Evolutionary conservation across 2,329 filamentous ascomycete species (phyloP), one percentile per base, ranked within the genome.

Genomic region (Pseudogymnoascus sp.): DNA sequence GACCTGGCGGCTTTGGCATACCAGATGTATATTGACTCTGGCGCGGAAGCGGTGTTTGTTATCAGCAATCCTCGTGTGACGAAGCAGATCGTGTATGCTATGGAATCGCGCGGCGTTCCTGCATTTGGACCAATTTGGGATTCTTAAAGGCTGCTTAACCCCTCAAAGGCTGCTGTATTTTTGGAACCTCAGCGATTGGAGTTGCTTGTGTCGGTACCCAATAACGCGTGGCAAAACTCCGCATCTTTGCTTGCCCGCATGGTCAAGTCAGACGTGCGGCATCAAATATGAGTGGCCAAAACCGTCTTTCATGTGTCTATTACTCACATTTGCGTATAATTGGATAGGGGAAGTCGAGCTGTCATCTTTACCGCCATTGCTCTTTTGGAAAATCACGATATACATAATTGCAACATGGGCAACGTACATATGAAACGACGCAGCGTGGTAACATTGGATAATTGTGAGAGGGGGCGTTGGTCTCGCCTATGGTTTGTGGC

Each of bases 91-190:
- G 74, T 76, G 9, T 75, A 74, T 66, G 74, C 71, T 62, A 68
- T 77, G 69, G 73, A 76, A 64, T 68, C 66, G 48, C 66, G 74
- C 38, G 75, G 74, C 0, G 65, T 76, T 31, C 68, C 73, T 27
- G 71, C 74, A 9, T 75, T 70, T 67, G 73, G 73, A 5, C 70
- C 73, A 31, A 72, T 75, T 48, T 75, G 72, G 70, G 73, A 75
- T 66, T 70, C 68, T n/a, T 70, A 55, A 66, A 27, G 9, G 29
- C 27, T 55, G 29, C 21, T 4, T 35, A 35, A 21, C 21, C 21
- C 21, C 21, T 55, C 15, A 10, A 35, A 33, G 29, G 48, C 48
- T 21, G 29, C 9, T 33, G 9, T 55, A 2, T 15, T 51, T 5
- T 33, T 55, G 29, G 29, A 55, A 15, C 15, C 9, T 10, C 15